Evolutionary conservation across 768 basidiomycete species (phyloP), one percentile per base, ranked within the genome.

Genomic region (Dacryopinax primogenitus): DNA sequence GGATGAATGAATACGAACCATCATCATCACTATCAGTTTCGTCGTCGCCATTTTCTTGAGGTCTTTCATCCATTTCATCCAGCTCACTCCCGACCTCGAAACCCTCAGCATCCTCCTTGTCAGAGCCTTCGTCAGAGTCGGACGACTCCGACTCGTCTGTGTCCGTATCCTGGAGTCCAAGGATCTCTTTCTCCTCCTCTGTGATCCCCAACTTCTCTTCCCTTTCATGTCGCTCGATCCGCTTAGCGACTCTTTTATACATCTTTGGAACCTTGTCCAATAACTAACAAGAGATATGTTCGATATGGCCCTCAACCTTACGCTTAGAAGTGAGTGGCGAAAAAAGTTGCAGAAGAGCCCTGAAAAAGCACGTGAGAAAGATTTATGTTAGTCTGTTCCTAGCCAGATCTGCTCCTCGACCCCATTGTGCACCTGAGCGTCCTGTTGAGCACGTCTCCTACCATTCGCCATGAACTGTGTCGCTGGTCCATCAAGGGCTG

Each of bases 221-320:
- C 68, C 84, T 78, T 70, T 85, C 78, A 66, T 78, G 80, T 69
- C 80, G 84, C 70, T 78, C 79, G 28, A 79, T 80, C 51, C 84
- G 81, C 72, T 84, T 89, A 68, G 84, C 84, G 6, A 88, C 79
- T 66, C 89, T 83, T 75, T 91, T 90, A 79, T 88, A 89, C 88
- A 90, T 90, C 9, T 30, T 44, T n/a, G n/a, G n/a, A n/a, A n/a
- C n/a, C n/a, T n/a, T n/a, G n/a, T n/a, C n/a, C n/a, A n/a, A n/a
- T 16, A 33, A 32, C 30, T 67, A 34, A 23, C 33, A 67, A 18
- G 64, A 67, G 2, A 66, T 69, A n/a, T 62, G 35, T n/a, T 41
- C 72, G 1, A 72, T 68, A 69, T 41, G 67, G 15, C 26, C 64
- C 7, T 69, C 66, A 39, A 18, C 64, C n/a, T 26, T 18, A 11